Base-by-base conservation (phyloP, 768 basidiomycete species). In the Fomitopsis serialis region DNA sequence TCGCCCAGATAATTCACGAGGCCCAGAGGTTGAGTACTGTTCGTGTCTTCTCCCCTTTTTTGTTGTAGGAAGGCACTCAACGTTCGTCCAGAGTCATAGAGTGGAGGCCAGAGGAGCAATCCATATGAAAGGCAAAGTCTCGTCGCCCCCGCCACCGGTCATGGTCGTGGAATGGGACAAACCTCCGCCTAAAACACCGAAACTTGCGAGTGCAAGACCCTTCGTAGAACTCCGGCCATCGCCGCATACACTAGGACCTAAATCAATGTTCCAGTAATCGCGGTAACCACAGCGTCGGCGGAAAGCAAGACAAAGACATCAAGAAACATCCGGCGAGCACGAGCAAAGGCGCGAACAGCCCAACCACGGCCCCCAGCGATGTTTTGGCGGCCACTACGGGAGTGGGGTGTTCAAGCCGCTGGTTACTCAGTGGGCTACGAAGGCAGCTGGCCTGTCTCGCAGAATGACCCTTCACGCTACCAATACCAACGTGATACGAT, bases 341-440 rank as follows among this genome's bases (percentile, higher is more conserved):
- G 58, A 42, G 49, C 53, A 8, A 40, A 22, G n/a, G 52, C 46
- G 25, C 22, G 29, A 6, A 2, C 40, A 27, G 35, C 24, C 22
- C 34, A 48, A 17, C 50, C 50, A 12, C 45, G 42, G 40, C 59
- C 56, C 34, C 52, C 59, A 50, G 48, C 58, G 15, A 35, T 58
- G 5, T 69, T 69, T 57, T 69, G 64, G 61, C 50, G 67, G 37
- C 65, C 67, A 2, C 35, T 55, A 45, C 53, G 47, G 25, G 61
- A 59, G 35, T 59, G 63, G 62, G 65, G 65, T 6, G 64, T 65
- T 22, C 66, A 63, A 56, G 59, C 56, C 40, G 34, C 48, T 17
- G 69, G 68, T 1, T 70, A 70, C 50, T 67, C 65, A 11, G 55
- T 65, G 57, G 68, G 69, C 11, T 69, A 64, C 52, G 48, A 56